Base-by-base conservation (phyloP, 2,329 filamentous ascomycete species). In the Hansfordia pulvinata region DNA sequence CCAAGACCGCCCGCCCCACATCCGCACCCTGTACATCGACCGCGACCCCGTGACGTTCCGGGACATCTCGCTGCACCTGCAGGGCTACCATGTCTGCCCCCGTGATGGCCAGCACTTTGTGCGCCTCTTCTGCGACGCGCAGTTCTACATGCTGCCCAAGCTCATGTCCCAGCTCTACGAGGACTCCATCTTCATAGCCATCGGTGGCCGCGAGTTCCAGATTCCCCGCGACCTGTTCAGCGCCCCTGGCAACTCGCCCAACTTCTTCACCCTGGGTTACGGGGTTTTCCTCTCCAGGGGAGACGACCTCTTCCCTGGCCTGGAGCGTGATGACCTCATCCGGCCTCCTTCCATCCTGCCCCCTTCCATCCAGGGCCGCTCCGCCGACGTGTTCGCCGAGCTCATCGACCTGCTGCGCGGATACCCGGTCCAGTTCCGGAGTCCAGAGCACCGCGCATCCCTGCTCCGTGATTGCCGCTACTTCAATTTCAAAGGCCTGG, bases 261-360 rank as follows among this genome's bases (percentile, higher is more conserved):
- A 96, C 51, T 96, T 85, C 63, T 96, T 96, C 60, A 79, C 84
- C 1, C 68, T 94, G 4, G 86, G 86, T 32, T 93, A 93, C 44
- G 78, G 76, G 19, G 70, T 83, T 40, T 92, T 93, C 63, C 93
- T 93, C 57, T 76, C 76, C 10, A 74, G 72, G 3, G 81, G 81
- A 0, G 64, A 70, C 10, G 78, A 93, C 41, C 68, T 85, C 5
- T 94, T 93, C 40, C 88, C 88, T 0, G 88, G 86, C 2, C 67
- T 94, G 1, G 74, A 85, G 31, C 73, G 83, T 27, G 70, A 75
- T 33, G 72, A 75, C 10, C 68, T 94, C 12, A 70, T 94, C 21
- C 77, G 88, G 1, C 88, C 88, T 2, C 88, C 88, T 0, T 79
- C 82, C 5, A 90, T 96, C 37, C 55, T 77, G 5, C 86, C 88